A percentile compares a stretch with the other conserved stretches of the same genome.
phyloP scores from a whole-genome alignment of 2,329 filamentous ascomycete species.

The Fusarium lateritium region DNA sequence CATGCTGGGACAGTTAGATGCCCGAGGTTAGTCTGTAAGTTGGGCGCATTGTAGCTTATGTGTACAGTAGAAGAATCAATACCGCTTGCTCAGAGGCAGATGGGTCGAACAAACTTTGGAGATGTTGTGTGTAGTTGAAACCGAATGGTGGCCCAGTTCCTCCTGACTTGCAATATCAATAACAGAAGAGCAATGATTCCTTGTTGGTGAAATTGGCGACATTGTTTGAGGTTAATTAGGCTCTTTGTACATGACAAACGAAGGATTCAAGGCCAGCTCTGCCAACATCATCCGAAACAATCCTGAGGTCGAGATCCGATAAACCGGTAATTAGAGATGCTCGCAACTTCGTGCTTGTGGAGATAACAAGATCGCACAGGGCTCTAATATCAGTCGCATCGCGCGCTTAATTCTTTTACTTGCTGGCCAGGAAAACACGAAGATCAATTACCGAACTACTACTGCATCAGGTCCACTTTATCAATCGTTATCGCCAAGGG shows the following conservation, averaged over 20 bases:
- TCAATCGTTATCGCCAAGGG: not conserved
- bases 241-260: not conserved
- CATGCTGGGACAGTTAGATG: conserved; percentile 12
- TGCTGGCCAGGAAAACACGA: not conserved
- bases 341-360: not conserved
- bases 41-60: not conserved
- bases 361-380: conserved; percentile 1
- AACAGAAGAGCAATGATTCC: too few relatives aligned
- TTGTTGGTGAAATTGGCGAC: too few relatives aligned
- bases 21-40: not conserved
- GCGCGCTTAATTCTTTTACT: conserved; percentile 20
- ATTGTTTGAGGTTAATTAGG: too few relatives aligned
- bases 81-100: not conserved
- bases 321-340: not conserved
- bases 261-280: too few relatives aligned
- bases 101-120: not conserved
- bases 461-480: conserved; percentile 10
- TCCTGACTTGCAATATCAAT: too few relatives aligned
- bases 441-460: conserved; percentile 13
- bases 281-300: not conserved
- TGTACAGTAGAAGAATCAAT: not conserved
- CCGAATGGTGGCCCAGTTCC: too few relatives aligned
- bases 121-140: not conserved
- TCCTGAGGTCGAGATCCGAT: conserved; percentile 5
- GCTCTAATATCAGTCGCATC: conserved; percentile 27